Conservation (phyloP, 768 basidiomycete species). For the Tricholoma terreum region DNA sequence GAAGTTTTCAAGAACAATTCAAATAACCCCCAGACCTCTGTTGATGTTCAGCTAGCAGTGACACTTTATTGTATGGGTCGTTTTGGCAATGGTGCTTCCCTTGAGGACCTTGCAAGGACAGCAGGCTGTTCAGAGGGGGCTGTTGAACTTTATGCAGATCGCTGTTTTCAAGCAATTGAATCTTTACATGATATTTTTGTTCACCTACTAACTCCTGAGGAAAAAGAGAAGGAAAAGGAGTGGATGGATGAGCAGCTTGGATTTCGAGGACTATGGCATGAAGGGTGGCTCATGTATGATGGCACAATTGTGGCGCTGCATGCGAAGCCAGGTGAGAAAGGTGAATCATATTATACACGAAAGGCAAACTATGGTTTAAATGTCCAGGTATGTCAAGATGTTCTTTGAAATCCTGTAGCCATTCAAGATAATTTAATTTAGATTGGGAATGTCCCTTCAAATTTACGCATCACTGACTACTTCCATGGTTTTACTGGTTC, state of each 20-base stretch:
- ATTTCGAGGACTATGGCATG: conserved; percentile 5
- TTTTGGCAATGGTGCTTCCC: no score
- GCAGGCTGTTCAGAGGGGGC: background rate
- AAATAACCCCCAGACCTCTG: no score
- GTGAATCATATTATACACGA: no score
- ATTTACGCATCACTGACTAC: conserved; percentile 29
- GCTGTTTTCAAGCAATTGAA: background rate
- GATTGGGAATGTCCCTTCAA: conserved; percentile 34
- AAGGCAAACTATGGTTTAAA: background rate
- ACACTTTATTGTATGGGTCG: no score
- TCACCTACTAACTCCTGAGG: background rate
- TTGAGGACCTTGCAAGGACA: conserved; percentile 15
- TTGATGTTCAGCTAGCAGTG: no score
- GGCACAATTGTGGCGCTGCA: conserved; percentile 27
- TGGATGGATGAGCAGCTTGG: conserved; percentile 6
- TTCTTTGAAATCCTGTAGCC: background rate
- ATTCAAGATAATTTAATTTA: conserved; percentile 7
- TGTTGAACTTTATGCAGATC: no score
- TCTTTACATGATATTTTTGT: conserved; percentile 2
- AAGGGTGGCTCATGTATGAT: no score
- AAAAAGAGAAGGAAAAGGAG: conserved; percentile 7
- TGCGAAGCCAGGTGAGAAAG: background rate
- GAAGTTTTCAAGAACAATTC: conserved; percentile 5
- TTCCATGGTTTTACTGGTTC: conserved; percentile 31
- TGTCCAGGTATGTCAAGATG: background rate